These are phyloP conservation scores for Blastobotrys americana DNA, from an alignment of 805 yeast species.

Conservation along the genomic window DNA sequence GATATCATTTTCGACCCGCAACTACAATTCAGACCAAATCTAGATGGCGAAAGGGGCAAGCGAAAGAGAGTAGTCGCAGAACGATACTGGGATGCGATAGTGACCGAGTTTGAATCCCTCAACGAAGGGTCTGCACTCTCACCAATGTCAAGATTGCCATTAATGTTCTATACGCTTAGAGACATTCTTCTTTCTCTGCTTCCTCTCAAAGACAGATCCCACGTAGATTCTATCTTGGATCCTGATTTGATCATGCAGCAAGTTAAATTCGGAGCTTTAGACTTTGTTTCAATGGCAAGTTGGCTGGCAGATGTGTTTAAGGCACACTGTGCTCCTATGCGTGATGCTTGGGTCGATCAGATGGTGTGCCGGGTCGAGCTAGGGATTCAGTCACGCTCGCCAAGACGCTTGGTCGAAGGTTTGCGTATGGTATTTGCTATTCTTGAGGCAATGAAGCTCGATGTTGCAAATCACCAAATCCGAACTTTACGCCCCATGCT, in stretches of 20 bases:
- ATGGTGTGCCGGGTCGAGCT: slow-evolving; percentile 55
- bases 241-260: slow-evolving; percentile 71
- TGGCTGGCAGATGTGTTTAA: slow-evolving; percentile 77
- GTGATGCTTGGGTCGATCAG: slow-evolving; percentile 82
- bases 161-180: slow-evolving; percentile 67
- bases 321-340: slow-evolving; percentile 92
- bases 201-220: slow-evolving; percentile 65
- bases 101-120: slow-evolving; percentile 51
- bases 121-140: slow-evolving; percentile 2
- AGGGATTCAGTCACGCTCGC: slow-evolving; percentile 39
- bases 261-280: slow-evolving; percentile 53
- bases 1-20: slow-evolving; percentile 90
- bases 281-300: slow-evolving; percentile 58
- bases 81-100: slow-evolving; percentile 75
- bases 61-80: slow-evolving; percentile 70
- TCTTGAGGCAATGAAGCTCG: slow-evolving; percentile 89
- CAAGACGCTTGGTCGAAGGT: slow-evolving; percentile 56
- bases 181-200: slow-evolving; percentile 68
- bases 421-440: slow-evolving; percentile 71
- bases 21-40: slow-evolving; percentile 81
- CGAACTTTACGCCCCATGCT: slow-evolving; percentile 76
- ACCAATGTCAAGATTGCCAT: slow-evolving; percentile 45
- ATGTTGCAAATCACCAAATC: slow-evolving; percentile 91
- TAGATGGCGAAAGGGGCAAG: slow-evolving; percentile 85
- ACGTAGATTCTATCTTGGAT: slow-evolving; percentile 68